These are phyloP conservation scores for Exophiala mesophila DNA, from an alignment of 2,329 filamentous ascomycete genomes.

Conservation along the genomic window DNA sequence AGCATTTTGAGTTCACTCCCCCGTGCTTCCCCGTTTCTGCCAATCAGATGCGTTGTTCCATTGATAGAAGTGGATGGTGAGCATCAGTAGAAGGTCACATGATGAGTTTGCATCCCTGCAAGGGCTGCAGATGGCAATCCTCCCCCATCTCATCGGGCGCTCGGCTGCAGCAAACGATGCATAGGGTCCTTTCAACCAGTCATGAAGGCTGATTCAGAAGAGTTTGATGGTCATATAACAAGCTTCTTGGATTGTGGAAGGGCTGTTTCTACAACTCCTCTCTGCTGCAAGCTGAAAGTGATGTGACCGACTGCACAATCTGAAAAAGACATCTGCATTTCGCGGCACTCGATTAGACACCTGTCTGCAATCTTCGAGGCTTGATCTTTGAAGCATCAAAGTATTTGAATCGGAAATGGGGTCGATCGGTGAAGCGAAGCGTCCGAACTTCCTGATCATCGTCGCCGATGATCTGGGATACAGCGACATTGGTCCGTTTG, in stretches of 20 bases:
- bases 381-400: neutral
- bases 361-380: neutral
- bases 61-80: neutral
- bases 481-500: constrained; percentile 26
- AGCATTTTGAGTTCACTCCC: neutral
- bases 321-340: neutral
- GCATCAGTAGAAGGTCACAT: neutral
- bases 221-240: neutral
- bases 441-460: constrained; percentile 30
- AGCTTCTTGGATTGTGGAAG: too few species aligned
- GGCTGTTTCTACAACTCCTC: too few species aligned
- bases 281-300: neutral
- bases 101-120: neutral
- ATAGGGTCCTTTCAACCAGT: too few species aligned
- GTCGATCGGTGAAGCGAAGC: constrained; percentile 7
- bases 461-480: constrained; percentile 32
- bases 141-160: too few species aligned
- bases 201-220: neutral
- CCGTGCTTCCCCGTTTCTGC: neutral
- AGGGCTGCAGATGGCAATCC: too few species aligned
- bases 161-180: too few species aligned
- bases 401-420: too few species aligned
- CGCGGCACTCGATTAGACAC: neutral
- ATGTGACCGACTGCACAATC: neutral
- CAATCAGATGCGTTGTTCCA: neutral